Base-by-base conservation (phyloP, 495 filamentous ascomycete genomes). In the Aspergillus indologenus region DNA sequence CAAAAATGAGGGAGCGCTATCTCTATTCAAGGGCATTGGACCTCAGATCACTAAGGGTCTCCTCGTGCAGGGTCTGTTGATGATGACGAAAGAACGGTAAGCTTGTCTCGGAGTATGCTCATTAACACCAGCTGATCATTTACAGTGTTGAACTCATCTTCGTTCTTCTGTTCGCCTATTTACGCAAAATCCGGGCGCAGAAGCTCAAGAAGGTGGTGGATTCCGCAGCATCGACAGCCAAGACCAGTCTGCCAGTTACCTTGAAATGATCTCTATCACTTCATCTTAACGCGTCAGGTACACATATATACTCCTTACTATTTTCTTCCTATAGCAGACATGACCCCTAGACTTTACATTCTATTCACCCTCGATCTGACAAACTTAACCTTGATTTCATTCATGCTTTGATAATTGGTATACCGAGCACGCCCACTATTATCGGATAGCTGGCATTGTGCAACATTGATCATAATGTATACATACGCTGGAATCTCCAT, bases 61-160 rank as follows among this genome's bases (percentile, higher is more conserved):
- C 46, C 65, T 98, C 47, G 94, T 99, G 5, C 94, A 99, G 68
- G 94, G 94, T 54, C 78, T 98, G 50, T 77, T 99, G 22, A 99
- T 99, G 94, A 99, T 98, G 94, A 96, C 90, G 4, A 99, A 99
- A 78, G 95, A 99, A 74, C 84, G 91, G 91, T 95, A 82, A 60
- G 84, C 72, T 34, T 53, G 17, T 18, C 31, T 26, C 54, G 49
- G 20, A n/a, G 29, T 29, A 2, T 43, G n/a, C 1, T 59, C 51
- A 31, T 15, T 14, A 59, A 52, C 22, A 49, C 17, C 24, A 63
- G 47, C 73, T 79, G 60, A 79, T 58, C 3, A 44, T 45, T 23
- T 52, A 9, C 63, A 95, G 92, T 57, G 89, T 98, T 79, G 94
- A 98, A 74, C 79, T 98, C 51, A 62, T 90, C 17, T 98, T 97